Evolutionary conservation across 2,329 filamentous ascomycete genomes (phyloP).

Genomic region (Verticillium nonalfalfae): DNA sequence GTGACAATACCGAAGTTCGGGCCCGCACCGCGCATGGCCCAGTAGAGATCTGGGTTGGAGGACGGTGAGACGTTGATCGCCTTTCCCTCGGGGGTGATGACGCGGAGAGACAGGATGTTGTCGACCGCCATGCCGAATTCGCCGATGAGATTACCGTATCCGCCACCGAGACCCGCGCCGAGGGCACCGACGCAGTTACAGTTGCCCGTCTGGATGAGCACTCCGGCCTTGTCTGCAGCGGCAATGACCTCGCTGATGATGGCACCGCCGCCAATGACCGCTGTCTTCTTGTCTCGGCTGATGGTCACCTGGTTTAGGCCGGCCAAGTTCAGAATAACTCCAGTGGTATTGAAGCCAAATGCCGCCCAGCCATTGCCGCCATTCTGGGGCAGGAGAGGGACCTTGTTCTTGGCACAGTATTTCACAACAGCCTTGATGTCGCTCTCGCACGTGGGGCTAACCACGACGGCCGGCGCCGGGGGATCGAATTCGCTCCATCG

Average conservation of each 20-base stretch:
- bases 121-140: constrained; percentile 19
- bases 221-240: constrained; percentile 2
- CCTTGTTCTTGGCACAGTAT: constrained; percentile 3
- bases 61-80: constrained; percentile 14
- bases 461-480: constrained; percentile 11
- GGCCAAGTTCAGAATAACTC: constrained; percentile 15
- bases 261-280: constrained; percentile 11
- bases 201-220: constrained; percentile 13
- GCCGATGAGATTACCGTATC: constrained; percentile 10
- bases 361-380: constrained; percentile 13
- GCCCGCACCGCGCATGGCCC: constrained; percentile 42
- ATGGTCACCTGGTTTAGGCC: constrained; percentile 13
- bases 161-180: constrained; percentile 13
- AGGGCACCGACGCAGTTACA: constrained; percentile 19
- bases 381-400: constrained; percentile 9
- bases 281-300: constrained; percentile 9
- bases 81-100: constrained; percentile 19
- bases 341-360: constrained; percentile 8
- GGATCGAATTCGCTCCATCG: constrained; percentile 13
- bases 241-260: constrained; percentile 6
- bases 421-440: constrained; percentile 10
- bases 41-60: constrained; percentile 33
- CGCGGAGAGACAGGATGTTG: constrained; percentile 22
- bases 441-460: constrained; percentile 10
- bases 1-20: constrained; percentile 44